Evolutionary conservation across 495 filamentous ascomycete species (phyloP), one percentile per base, ranked within the genome.

Genomic region (Podospora appendiculata): DNA sequence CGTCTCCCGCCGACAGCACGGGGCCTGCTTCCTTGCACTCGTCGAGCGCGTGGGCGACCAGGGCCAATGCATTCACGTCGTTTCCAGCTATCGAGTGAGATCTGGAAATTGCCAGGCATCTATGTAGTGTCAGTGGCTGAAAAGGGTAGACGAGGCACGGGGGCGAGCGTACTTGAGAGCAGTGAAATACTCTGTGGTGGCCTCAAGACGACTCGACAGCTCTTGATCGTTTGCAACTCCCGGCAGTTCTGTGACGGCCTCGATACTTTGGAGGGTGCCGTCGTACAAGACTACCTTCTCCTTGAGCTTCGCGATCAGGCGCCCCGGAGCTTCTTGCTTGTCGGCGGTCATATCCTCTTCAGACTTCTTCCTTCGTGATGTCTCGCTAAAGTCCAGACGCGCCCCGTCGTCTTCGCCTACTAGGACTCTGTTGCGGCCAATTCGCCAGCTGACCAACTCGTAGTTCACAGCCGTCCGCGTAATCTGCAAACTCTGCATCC

Each of bases 221-320:
- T 69, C 69, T 41, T 84, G 77, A 61, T 99, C 94, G 18, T 88
- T 85, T n/a, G 87, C 90, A 19, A 96, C 85, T 64, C 94, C 94
- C 0, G 90, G 86, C 10, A 99, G 76, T 50, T 93, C 88, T 55
- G 87, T 87, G 57, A 96, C 82, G 17, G 91, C 90, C 47, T 97
- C 89, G 52, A 99, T 70, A 68, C 88, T 95, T 69, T 89, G 72
- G 11, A 99, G 66, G 5, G 85, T 95, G 19, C 89, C 88, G 61
- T 97, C 90, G 64, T 96, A 97, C n/a, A 97, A 75, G 2, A 88
- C 90, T 11, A 90, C 85, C 57, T 88, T 84, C 62, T 97, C 94
- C 61, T 89, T 88, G 14, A 99, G 72, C 53, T 83, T 82, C 11
- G 85, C 83, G 46, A 95, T 68, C 60, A 89, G 90, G 56, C 74